Conservation (phyloP, 2,329 filamentous ascomycete genomes). For the Pezicula carpinea region DNA sequence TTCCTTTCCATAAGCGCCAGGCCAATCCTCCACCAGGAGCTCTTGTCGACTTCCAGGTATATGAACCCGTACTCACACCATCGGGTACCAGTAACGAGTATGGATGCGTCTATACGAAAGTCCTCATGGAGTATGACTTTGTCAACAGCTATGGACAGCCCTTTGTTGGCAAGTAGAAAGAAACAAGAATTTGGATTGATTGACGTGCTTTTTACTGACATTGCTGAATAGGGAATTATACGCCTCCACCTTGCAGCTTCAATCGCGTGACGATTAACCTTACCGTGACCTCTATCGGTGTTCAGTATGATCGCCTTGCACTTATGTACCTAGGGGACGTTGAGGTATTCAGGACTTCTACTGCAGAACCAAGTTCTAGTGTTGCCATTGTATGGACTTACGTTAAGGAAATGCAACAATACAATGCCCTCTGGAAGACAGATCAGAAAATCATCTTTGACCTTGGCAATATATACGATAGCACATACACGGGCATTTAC, state of each 20-base stretch:
- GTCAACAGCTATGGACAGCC: conserved; percentile 64
- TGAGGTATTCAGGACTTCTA: conserved; percentile 80
- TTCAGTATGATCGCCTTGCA: conserved; percentile 70
- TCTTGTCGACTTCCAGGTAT: not conserved
- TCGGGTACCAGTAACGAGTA: not conserved
- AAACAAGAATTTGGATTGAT: not conserved
- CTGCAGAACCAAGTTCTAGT: conserved; percentile 61
- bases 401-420: conserved; percentile 71
- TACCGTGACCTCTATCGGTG: conserved; percentile 64
- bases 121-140: conserved; percentile 65
- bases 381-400: conserved; percentile 70
- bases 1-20: not conserved
- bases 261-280: conserved; percentile 71
- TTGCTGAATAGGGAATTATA: conserved; percentile 46
- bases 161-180: conserved; percentile 57
- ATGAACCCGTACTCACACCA: not conserved
- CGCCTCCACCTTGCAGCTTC: conserved; percentile 62
- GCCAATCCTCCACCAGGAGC: not conserved
- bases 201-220: not conserved
- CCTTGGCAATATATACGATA: conserved; percentile 64
- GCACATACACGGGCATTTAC: conserved; percentile 65
- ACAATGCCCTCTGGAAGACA: conserved; percentile 53
- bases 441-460: conserved; percentile 75
- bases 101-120: not conserved
- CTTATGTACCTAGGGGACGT: conserved; percentile 69